Evolutionary conservation across 2,329 filamentous ascomycete genomes (phyloP).

Genomic region (Botrytis aclada): DNA sequence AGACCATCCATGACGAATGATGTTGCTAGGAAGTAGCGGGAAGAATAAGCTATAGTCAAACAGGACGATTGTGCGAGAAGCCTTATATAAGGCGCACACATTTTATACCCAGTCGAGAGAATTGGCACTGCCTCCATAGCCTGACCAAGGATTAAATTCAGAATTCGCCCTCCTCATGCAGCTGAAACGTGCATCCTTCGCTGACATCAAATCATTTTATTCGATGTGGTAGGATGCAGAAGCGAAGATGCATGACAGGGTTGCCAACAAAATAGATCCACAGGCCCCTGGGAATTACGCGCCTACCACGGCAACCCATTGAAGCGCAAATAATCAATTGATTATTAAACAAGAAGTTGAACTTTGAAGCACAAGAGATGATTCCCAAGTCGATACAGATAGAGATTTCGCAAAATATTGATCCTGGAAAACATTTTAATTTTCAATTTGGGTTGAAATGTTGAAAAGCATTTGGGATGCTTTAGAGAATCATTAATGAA

Average conservation of each 20-base stretch:
- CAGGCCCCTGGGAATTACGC: neutral
- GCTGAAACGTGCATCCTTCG: neutral
- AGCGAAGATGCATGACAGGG: neutral
- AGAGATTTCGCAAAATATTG: neutral
- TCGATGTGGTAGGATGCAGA: neutral
- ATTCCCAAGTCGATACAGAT: neutral
- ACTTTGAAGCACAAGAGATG: neutral
- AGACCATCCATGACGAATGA: constrained; percentile 4
- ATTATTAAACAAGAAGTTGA: neutral
- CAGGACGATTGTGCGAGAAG: neutral
- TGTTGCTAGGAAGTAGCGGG: neutral
- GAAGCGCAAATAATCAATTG: neutral
- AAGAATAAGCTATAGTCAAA: neutral
- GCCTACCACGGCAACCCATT: neutral
- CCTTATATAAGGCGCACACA: constrained; percentile 4
- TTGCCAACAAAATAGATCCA: neutral
- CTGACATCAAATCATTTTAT: constrained; percentile 6
- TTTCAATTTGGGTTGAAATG: neutral
- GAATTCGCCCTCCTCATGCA: neutral
- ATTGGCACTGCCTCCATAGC: neutral
- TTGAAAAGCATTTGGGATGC: neutral
- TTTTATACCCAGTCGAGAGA: neutral
- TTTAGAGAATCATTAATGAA: neutral
- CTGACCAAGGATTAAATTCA: neutral
- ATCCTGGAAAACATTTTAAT: fast-evolving